These are phyloP conservation scores for Helotiales sp. DNA, from an alignment of 2,329 filamentous ascomycete species.

Conservation along the genomic window DNA sequence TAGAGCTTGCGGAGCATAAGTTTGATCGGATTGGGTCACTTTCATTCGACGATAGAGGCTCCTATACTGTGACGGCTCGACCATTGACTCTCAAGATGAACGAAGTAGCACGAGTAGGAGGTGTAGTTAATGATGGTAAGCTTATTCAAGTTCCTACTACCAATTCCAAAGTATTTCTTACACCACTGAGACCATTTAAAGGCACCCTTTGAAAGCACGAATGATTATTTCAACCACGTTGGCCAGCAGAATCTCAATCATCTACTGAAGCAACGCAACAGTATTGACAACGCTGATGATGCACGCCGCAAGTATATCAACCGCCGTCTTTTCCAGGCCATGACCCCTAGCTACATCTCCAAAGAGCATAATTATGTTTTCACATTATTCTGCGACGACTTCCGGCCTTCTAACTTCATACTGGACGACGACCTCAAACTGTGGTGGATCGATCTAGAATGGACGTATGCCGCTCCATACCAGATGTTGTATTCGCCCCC, in stretches of 20 bases:
- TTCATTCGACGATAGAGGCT: slow-evolving; percentile 8
- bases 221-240: slow-evolving; percentile 15
- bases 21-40: slow-evolving; percentile 21
- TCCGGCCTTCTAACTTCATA: slow-evolving; percentile 16
- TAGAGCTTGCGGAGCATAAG: slow-evolving; percentile 21
- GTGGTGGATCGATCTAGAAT: slow-evolving; percentile 19
- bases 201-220: slow-evolving; percentile 13
- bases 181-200: slow-evolving; percentile 2
- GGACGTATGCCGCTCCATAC: slow-evolving; percentile 18
- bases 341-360: slow-evolving; percentile 11
- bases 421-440: slow-evolving; percentile 15
- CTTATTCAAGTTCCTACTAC: slow-evolving; percentile 1
- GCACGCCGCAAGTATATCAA: slow-evolving; percentile 18
- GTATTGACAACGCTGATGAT: slow-evolving; percentile 13
- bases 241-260: slow-evolving; percentile 15
- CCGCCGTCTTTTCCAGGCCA: slow-evolving; percentile 11
- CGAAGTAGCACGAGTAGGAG: slow-evolving; percentile 16
- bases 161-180: slow-evolving; percentile 9
- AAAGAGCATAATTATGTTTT: slow-evolving; percentile 15
- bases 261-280: slow-evolving; percentile 15
- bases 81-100: slow-evolving; percentile 21
- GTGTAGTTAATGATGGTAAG: slow-evolving; percentile 7
- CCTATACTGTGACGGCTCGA: neutral
- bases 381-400: slow-evolving; percentile 20
- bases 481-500: slow-evolving; percentile 20